Base-by-base conservation (phyloP, 306 rosid species). In the Prunus armeniaca region DNA sequence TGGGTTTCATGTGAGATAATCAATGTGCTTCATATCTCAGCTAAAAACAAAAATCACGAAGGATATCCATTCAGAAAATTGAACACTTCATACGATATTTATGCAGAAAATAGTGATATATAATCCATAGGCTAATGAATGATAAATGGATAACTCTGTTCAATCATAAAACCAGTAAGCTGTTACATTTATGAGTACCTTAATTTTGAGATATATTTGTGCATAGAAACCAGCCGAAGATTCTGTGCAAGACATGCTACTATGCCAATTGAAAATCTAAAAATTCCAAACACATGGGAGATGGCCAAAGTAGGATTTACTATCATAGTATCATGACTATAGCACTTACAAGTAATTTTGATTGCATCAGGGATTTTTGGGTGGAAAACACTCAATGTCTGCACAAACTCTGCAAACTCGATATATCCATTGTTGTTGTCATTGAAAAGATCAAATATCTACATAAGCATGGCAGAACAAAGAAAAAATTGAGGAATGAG, bases 361-460 rank as follows among this genome's bases (percentile, higher is more conserved):
- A 61, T 60, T 76, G 79, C 87, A 52, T 69, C 61, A 2, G 92
- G 80, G 70, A 89, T 71, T 74, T 72, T 74, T 38, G 93, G 89
- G 79, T 87, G 93, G 81, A 85, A 91, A 69, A 88, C 41, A 32
- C 86, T 83, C 34, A 85, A 78, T 9, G 89, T 79, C 18, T 81
- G 86, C 72, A 91, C 92, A 41, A 91, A 89, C 74, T 91, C 90
- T 47, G 74, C 93, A 54, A 89, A 91, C 41, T 78, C 86, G 28
- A 89, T 89, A 24, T 62, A 79, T 78, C 92, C 89, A 9, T 87
- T 75, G 24, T 15, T 72, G 79, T 89, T 83, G 43, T 76, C 79
- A 67, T 91, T 84, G 77, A 91, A 91, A 79, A 91, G 78, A 74
- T 84, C 87, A 69, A 91, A 91, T 1, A 24, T 24, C 27, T 25